These are phyloP conservation scores for Asterionellopsis glacialis DNA, from an alignment of 108 stramenopile species.

Conservation along the genomic window DNA sequence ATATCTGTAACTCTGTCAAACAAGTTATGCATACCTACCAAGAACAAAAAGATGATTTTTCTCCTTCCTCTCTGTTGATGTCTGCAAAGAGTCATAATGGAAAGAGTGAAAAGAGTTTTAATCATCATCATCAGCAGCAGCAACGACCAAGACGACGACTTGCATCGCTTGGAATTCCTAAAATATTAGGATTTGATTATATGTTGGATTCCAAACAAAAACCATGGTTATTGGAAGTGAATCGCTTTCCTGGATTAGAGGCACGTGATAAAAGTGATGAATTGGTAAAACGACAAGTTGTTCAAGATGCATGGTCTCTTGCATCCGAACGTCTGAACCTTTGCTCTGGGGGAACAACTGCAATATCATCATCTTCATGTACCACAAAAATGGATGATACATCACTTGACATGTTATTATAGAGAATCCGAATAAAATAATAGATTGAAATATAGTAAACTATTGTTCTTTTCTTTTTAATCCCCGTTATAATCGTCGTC, in stretches of 20 bases:
- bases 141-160: neutral
- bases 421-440: too few relatives aligned
- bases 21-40: slow-evolving; percentile 4
- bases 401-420: too few relatives aligned
- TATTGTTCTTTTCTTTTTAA: too few relatives aligned
- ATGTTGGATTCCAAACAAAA: slow-evolving; percentile 35
- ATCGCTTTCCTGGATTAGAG: slow-evolving; percentile 68
- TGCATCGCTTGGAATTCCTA: slow-evolving; percentile 40
- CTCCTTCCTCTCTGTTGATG: neutral
- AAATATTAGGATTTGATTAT: slow-evolving; percentile 74
- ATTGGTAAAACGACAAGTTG: slow-evolving; percentile 24
- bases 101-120: neutral
- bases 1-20: slow-evolving; percentile 10
- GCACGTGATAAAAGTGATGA: slow-evolving; percentile 37
- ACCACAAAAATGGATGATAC: too few relatives aligned
- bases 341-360: too few relatives aligned
- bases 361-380: too few relatives aligned
- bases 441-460: too few relatives aligned
- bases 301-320: slow-evolving; percentile 38
- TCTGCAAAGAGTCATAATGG: neutral
- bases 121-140: neutral
- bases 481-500: too few relatives aligned
- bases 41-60: neutral
- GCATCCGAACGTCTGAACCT: neutral
- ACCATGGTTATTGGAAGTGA: slow-evolving; percentile 72